Evolutionary conservation across 331 rosid genomes (phyloP).

Genomic region (Malus hybrid): DNA sequence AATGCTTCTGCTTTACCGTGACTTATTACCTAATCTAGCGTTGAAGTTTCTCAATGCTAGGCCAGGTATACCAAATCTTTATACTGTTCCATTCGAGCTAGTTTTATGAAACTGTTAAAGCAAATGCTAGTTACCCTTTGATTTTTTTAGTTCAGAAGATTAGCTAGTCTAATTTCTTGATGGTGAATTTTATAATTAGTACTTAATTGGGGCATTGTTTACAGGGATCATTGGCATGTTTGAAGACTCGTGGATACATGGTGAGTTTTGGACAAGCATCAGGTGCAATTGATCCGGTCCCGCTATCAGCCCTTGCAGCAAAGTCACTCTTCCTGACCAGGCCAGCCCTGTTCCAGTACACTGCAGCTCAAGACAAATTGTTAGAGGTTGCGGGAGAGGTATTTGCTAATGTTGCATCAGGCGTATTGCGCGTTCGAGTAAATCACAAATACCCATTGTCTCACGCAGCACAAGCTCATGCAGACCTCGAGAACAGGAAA

Average conservation of each 20-base stretch:
- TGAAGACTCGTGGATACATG: slow-evolving; percentile 69
- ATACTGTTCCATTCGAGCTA: too few relatives aligned
- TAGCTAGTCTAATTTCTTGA: too few relatives aligned
- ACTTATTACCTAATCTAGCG: too few relatives aligned
- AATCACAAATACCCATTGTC: slow-evolving; percentile 62
- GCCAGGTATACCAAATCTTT: too few relatives aligned
- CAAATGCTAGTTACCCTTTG: too few relatives aligned
- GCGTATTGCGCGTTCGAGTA: slow-evolving; percentile 47
- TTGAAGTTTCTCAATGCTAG: too few relatives aligned
- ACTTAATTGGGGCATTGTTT: neutral
- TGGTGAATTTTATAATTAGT: too few relatives aligned
- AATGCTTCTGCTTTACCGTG: too few relatives aligned
- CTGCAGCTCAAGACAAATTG: slow-evolving; percentile 19
- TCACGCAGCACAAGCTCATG: slow-evolving; percentile 57
- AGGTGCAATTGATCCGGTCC: slow-evolving; percentile 60
- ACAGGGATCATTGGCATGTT: slow-evolving; percentile 70
- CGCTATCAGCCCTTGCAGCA: slow-evolving; percentile 6
- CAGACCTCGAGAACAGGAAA: slow-evolving; percentile 57
- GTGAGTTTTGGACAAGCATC: slow-evolving; percentile 76
- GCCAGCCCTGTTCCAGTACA: slow-evolving; percentile 50
- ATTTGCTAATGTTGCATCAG: slow-evolving; percentile 41
- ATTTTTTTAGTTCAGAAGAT: too few relatives aligned
- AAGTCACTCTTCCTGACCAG: slow-evolving; percentile 69
- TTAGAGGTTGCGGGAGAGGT: slow-evolving; percentile 50
- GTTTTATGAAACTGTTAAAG: too few relatives aligned